A percentile compares a stretch with the other conserved stretches of the same genome.
Evolutionary conservation across 768 basidiomycete genomes (phyloP).

Genomic region (Nidula microcarpa): DNA sequence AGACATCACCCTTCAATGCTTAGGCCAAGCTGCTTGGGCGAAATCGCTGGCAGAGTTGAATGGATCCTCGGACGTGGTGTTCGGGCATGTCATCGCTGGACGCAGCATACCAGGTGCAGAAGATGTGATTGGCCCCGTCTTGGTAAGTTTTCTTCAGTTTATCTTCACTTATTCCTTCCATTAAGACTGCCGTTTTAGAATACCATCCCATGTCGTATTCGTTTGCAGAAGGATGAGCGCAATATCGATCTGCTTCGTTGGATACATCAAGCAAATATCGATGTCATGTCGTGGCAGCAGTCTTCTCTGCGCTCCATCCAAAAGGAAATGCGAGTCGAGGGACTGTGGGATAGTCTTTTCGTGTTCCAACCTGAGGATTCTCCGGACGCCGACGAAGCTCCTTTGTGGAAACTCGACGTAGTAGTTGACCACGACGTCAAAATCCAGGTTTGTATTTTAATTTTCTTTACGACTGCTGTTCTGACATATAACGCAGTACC

Average conservation of each 20-base stretch:
- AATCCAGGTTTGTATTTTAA: constrained; percentile 19
- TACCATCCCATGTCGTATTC: constrained; percentile 41
- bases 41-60: constrained; percentile 22
- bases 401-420: constrained; percentile 25
- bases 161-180: neutral
- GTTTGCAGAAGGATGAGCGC: constrained; percentile 13
- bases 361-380: constrained; percentile 33
- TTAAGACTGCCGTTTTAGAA: constrained; percentile 23
- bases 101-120: constrained; percentile 36
- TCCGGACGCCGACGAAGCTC: constrained; percentile 8
- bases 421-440: constrained; percentile 9
- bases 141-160: constrained; percentile 25
- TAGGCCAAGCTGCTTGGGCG: constrained; percentile 24
- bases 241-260: constrained; percentile 30
- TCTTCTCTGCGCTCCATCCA: constrained; percentile 41
- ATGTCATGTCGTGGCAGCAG: constrained; percentile 40
- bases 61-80: constrained; percentile 34
- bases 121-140: constrained; percentile 41
- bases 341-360: constrained; percentile 40
- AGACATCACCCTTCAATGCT: constrained; percentile 30
- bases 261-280: constrained; percentile 34
- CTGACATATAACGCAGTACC: constrained; percentile 27
- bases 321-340: constrained; percentile 19
- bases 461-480: neutral
- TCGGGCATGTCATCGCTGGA: constrained; percentile 45